A percentile compares a stretch with the other conserved stretches of the same genome.
Evolutionary conservation across 2,329 filamentous ascomycete species (phyloP).

Genomic region (Exserohilum turcica): DNA sequence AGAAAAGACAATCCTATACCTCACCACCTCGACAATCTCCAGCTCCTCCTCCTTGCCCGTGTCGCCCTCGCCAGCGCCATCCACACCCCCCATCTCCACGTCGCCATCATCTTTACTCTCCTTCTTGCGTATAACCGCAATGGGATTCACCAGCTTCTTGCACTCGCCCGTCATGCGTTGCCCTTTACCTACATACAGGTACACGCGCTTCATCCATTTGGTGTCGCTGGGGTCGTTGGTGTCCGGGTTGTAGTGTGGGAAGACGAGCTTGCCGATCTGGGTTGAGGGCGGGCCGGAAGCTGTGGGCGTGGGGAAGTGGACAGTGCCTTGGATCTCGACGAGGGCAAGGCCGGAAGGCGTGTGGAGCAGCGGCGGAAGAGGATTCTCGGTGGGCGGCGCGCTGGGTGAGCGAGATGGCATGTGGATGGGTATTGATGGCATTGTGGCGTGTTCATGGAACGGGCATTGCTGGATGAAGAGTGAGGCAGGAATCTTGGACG

Average conservation of each 20-base stretch:
- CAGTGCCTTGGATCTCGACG: slow-evolving; percentile 87
- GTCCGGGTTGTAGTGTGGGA: slow-evolving; percentile 70
- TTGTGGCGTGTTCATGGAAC: slow-evolving; percentile 9
- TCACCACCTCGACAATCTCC: slow-evolving; percentile 86
- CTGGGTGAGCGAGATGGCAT: slow-evolving; percentile 2
- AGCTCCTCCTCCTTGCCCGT: slow-evolving; percentile 56
- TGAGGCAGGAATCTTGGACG: slow-evolving; percentile 1
- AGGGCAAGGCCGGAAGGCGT: slow-evolving; percentile 89
- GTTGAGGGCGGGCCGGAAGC: slow-evolving; percentile 48
- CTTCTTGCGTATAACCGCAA: slow-evolving; percentile 72
- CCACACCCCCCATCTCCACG: slow-evolving; percentile 31
- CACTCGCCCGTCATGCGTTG: slow-evolving; percentile 89
- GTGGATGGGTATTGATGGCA: slow-evolving; percentile 42
- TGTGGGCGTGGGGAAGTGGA: slow-evolving; percentile 73
- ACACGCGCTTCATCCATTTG: slow-evolving; percentile 87
- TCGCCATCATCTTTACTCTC: slow-evolving; percentile 37
- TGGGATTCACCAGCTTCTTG: slow-evolving; percentile 78
- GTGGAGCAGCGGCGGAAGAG: slow-evolving; percentile 80
- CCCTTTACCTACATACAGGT: slow-evolving; percentile 85
- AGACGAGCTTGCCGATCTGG: slow-evolving; percentile 73
- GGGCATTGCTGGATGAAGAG: background rate
- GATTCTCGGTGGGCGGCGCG: slow-evolving; percentile 48
- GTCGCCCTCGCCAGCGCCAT: slow-evolving; percentile 14
- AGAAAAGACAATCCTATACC: slow-evolving; percentile 85
- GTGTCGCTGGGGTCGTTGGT: slow-evolving; percentile 58